phyloP scores from a whole-genome alignment of 257 asterid genomes.

The Anisodus acutangulus region DNA sequence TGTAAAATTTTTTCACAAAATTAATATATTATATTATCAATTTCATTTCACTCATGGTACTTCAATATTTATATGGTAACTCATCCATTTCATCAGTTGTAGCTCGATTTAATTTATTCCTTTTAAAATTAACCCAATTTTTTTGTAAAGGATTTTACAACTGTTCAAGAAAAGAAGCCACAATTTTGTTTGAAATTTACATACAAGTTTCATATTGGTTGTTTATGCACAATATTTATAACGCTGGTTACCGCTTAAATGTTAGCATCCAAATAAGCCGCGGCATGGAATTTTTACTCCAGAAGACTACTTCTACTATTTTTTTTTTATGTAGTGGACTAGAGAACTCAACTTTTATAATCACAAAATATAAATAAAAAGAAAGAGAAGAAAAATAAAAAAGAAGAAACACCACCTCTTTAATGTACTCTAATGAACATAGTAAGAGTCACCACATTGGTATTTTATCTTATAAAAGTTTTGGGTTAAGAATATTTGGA shows the following conservation, averaged over 20 bases:
- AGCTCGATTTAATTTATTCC: too few relatives aligned
- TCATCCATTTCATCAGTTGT: background rate
- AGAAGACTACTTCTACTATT: too few relatives aligned
- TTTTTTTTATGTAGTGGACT: background rate
- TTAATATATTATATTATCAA: background rate
- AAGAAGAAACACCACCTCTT: background rate
- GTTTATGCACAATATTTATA: background rate
- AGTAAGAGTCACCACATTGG: background rate
- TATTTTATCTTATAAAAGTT: background rate
- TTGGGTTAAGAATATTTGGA: too few relatives aligned
- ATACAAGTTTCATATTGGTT: background rate
- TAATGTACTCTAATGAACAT: background rate
- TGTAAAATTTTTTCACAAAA: background rate
- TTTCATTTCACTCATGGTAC: background rate
- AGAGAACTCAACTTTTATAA: background rate
- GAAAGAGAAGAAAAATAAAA: too few relatives aligned
- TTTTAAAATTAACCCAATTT: background rate
- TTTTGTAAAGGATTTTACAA: too few relatives aligned
- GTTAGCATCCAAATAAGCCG: background rate
- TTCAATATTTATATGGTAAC: background rate
- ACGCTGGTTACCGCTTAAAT: background rate
- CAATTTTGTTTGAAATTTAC: too few relatives aligned
- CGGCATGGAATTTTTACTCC: too few relatives aligned
- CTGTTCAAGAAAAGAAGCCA: too few relatives aligned
- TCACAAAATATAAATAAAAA: background rate